These are phyloP conservation scores for Gossypium trilobum DNA, from an alignment of 441 rosid genomes.

Conservation along the genomic window DNA sequence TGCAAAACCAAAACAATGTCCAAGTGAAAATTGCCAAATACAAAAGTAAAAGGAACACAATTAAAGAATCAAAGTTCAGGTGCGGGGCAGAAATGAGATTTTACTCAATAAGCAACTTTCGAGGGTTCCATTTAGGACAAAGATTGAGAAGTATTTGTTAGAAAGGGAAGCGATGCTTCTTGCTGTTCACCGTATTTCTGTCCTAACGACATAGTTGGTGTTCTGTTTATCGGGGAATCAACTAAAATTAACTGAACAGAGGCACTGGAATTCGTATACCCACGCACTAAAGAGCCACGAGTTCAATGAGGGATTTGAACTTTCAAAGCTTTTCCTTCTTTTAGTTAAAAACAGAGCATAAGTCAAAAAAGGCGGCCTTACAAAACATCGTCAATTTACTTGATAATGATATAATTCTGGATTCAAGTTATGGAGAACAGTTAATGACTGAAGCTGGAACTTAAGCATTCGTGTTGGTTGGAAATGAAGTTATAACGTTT, in stretches of 20 bases:
- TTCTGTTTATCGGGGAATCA: not conserved
- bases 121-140: not conserved
- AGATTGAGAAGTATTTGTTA: not conserved
- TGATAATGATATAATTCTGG: not conserved
- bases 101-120: not conserved
- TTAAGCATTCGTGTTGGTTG: not conserved
- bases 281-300: not conserved
- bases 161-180: not conserved
- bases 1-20: not conserved
- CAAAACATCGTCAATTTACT: not conserved
- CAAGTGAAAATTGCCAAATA: not conserved
- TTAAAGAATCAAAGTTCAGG: not conserved
- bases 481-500: not conserved
- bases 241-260: not conserved
- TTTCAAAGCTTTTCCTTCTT: not conserved
- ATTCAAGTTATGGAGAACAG: not conserved
- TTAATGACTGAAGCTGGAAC: not conserved
- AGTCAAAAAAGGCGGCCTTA: not conserved
- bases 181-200: not conserved
- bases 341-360: not conserved
- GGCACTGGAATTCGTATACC: not conserved
- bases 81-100: not conserved
- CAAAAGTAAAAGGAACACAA: not conserved
- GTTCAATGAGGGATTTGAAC: slow-evolving; percentile 1
- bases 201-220: not conserved